Evolutionary conservation across 768 basidiomycete genomes (phyloP), one percentile per base, ranked within the genome.

Genomic region (Postia placenta): DNA sequence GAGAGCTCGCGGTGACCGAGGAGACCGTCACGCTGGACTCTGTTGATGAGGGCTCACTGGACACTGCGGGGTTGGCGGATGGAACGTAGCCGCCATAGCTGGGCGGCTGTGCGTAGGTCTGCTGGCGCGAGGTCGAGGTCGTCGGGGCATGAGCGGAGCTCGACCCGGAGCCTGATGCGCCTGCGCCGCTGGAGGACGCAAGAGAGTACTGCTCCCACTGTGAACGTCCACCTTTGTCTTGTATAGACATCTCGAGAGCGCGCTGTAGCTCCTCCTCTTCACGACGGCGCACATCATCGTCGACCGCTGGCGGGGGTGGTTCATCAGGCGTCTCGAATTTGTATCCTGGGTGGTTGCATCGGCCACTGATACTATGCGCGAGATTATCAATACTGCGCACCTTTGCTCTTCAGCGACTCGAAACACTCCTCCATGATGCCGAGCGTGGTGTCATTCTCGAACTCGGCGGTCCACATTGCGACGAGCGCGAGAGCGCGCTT

Each of bases 221-320:
- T 4, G 62, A 57, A 42, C 90, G 75, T 0, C 92, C 93, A 11
- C 93, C 93, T 54, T 85, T 87, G 63, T 97, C 93, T 47, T 85
- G 82, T 70, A 92, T 85, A n/a, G 87, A 91, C 70, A 96, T 83
- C 61, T 95, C 93, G 23, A 98, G 73, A 0, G 85, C 95, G 4
- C 92, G 81, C 60, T 92, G 89, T 2, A 98, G 81, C 56, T 98
- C 95, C 60, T 95, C 95, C 60, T 97, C 95, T 62, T 98, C 95
- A 51, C 79, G 78, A 11, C 90, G 74, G 11, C 88, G 78, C 37
- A 81, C 79, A 11, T 89, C 90, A 52, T 92, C 91, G 53, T 90
- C 88, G 12, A 83, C 79, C 0, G 78, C 62, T 1, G 80, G 84
- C 0, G 88, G 87, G 3, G 80, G 74, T 14, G 81, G 71, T 59